Base-by-base conservation (phyloP, 2,329 filamentous ascomycete genomes). In the Ophiostoma perfectum region DNA sequence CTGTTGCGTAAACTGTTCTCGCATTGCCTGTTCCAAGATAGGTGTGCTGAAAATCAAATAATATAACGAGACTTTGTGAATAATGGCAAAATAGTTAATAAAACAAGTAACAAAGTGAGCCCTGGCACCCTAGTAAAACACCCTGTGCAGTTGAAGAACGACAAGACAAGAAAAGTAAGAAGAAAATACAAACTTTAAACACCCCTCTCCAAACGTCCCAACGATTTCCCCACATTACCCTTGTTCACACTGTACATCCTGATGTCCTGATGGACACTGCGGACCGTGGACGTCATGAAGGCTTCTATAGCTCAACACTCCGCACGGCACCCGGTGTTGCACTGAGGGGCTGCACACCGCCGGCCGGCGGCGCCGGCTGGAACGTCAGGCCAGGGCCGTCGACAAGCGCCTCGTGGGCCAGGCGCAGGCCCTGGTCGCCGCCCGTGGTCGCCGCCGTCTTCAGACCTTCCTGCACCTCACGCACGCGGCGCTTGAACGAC, bases 401-500 rank as follows among this genome's bases (percentile, higher is more conserved):
- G n/a, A 74, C 76, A 71, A 79, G 74, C 0, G 78, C 77, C 9
- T 83, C 82, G 68, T 82, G 80, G 1, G 81, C 81, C 75, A 84
- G 73, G 66, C 80, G 81, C 18, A 79, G 73, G 4, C 81, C 82
- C 69, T 82, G 81, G 18, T 85, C 84, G 42, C 82, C 83, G 5
- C 83, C 84, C 6, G 77, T 75, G 0, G 78, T 74, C 0, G 79
- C 80, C 0, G 83, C 85, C n/a, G 80, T 80, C 77, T 83, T 84
- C n/a, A 96, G 82, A 0, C 84, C 84, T 63, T 92, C 89, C 78
- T 97, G 92, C 0, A 93, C 90, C 71, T 93, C 90, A 67, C 88
- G 86, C 39, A 97, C 90, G 67, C 93, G 87, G 78, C 90, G 90
- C 81, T 95, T 93, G 81, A 98, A 97, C 2, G 90, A 86, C 66